phyloP scores from a whole-genome alignment of 306 rosid genomes.

The Vigna unguiculata region DNA sequence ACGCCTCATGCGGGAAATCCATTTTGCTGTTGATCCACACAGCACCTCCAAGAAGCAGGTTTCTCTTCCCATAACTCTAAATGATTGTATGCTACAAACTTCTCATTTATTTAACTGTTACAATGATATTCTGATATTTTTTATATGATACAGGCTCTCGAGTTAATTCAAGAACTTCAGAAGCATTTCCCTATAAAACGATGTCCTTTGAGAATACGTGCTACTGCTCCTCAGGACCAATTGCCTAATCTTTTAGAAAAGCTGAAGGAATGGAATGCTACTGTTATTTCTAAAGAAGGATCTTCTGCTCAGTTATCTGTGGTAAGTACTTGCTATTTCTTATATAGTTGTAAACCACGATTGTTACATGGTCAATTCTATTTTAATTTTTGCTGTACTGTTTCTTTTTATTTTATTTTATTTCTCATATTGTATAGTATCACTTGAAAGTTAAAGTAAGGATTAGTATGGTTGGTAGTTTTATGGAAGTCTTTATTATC shows the following conservation, averaged over 20 bases:
- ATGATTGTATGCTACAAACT: background rate
- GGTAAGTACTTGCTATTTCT: conserved; percentile 55
- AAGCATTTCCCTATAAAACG: conserved; percentile 90
- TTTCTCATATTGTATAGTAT: background rate
- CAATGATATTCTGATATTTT: conserved; percentile 21
- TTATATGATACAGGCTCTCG: conserved; percentile 72
- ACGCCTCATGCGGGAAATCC: conserved; percentile 87
- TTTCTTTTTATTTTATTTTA: background rate
- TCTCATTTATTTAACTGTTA: conserved; percentile 23
- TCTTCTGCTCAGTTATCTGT: conserved; percentile 68
- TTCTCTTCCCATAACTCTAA: background rate
- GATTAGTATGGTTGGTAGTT: conserved; percentile 29
- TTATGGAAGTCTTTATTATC: conserved; percentile 6
- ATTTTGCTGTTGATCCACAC: conserved; percentile 88
- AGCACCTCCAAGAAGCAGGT: conserved; percentile 93
- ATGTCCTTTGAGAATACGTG: conserved; percentile 82
- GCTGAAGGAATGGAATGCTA: conserved; percentile 76
- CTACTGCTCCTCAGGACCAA: conserved; percentile 62
- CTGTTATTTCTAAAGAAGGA: conserved; percentile 66
- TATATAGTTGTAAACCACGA: conserved; percentile 8
- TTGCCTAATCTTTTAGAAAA: conserved; percentile 65
- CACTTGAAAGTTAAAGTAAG: background rate
- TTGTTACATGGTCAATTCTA: background rate
- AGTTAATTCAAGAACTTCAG: conserved; percentile 96
- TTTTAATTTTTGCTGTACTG: conserved; percentile 6